phyloP scores from a whole-genome alignment of 2,329 filamentous ascomycete species.

The Pseudogymnoascus pannorum region DNA sequence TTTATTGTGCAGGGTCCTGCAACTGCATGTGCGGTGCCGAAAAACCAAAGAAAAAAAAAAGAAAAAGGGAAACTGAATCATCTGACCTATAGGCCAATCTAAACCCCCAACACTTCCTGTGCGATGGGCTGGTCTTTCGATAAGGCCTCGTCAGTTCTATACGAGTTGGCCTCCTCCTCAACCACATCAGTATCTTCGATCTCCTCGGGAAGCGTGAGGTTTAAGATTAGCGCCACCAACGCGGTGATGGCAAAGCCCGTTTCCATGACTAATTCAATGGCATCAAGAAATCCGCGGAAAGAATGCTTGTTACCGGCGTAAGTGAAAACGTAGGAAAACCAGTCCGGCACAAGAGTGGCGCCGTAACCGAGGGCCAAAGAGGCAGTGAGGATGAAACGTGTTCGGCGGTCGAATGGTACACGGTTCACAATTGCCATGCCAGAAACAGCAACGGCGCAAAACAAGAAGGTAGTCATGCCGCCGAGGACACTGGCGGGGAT shows the following conservation, averaged over 20 bases:
- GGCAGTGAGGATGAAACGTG: conserved; percentile 73
- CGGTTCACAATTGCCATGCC: conserved; percentile 66
- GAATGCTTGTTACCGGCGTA: conserved; percentile 56
- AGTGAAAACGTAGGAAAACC: conserved; percentile 67
- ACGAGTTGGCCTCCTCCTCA: too few species aligned
- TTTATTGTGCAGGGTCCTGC: too few species aligned
- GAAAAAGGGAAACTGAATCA: too few species aligned
- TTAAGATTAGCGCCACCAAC: neutral
- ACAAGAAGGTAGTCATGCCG: conserved; percentile 75
- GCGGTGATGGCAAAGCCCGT: conserved; percentile 70
- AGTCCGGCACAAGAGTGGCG: conserved; percentile 57
- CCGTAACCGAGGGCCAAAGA: conserved; percentile 67
- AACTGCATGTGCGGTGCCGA: too few species aligned
- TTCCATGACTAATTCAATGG: conserved; percentile 64
- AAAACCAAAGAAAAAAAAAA: too few species aligned
- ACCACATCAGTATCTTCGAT: too few species aligned
- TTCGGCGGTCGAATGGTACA: conserved; percentile 62
- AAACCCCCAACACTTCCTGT: too few species aligned
- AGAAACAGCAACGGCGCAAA: conserved; percentile 66
- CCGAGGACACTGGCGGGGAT: conserved; percentile 63
- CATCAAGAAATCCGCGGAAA: conserved; percentile 67
- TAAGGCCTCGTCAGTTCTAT: too few species aligned
- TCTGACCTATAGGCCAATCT: too few species aligned
- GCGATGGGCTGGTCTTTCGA: too few species aligned
- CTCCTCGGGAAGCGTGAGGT: neutral